Base-by-base conservation (phyloP, 2,329 filamentous ascomycete genomes). In the Diaporthe sp. region DNA sequence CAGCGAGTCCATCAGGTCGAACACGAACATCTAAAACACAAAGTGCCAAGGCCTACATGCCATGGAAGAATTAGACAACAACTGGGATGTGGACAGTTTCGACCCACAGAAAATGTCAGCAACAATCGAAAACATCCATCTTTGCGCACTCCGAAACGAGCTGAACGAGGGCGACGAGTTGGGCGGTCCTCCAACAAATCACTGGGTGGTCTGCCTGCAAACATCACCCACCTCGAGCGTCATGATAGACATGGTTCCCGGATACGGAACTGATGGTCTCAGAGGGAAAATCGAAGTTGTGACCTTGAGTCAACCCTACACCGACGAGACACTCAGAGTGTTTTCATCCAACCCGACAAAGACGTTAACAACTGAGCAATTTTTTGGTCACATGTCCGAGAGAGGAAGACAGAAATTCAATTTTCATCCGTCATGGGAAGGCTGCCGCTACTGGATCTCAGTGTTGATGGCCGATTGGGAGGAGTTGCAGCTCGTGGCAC, bases 391-490 rank as follows among this genome's bases (percentile, higher is more conserved):
- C 28, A 65, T 73, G 2, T 42, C 34, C 2, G 71, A 65, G 4
- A 73, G 31, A n/a, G 57, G 44, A 20, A 55, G 57, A 22, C 44
- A 65, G 1, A 55, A 25, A n/a, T 42, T 65, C 57, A 55, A 1
- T 8, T 63, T 73, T 28, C 58, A 61, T 20, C 57, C 28, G 2
- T 61, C 57, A 1, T 73, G 71, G 58, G 71, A 65, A 65, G 57
- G 71, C 22, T 73, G 71, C 57, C 47, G 71, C 20, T 73, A 42
- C 57, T 65, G 71, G 57, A 65, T 65, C 31, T 73, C 71, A 13
- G 71, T 73, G 17, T 10, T 65, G 58, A 34, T 65, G 44, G 37
- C 7, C 12, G 71, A 73, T 31, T 73, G 57, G 71, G 71, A 73
- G 49, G 71, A 65, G 15, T 8, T 55, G 57, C 22, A 34, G n/a